phyloP scores from a whole-genome alignment of 768 basidiomycete genomes.

The Coprinopsis marcescibilis region DNA sequence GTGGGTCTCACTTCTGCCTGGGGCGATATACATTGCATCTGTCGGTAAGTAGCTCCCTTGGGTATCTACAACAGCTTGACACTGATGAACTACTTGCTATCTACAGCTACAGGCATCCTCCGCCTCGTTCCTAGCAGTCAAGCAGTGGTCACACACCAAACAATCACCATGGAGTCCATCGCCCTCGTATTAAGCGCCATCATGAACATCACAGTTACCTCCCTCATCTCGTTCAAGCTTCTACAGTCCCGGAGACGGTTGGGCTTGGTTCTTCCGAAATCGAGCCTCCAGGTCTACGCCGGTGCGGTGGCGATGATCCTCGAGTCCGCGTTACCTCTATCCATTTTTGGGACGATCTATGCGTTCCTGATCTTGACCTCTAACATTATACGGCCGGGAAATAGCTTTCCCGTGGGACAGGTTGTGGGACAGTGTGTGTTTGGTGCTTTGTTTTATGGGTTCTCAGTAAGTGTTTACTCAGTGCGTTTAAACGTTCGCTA shows the following conservation, averaged over 20 bases:
- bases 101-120: background rate
- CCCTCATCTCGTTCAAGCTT: slow-evolving; percentile 1
- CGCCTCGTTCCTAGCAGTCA: background rate
- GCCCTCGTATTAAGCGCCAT: background rate
- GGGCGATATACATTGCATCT: background rate
- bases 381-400: too few relatives aligned
- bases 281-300: background rate
- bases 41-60: background rate
- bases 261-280: background rate
- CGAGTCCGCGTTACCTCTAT: slow-evolving; percentile 6
- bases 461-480: too few relatives aligned
- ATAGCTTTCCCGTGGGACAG: too few relatives aligned
- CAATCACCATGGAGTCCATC: background rate
- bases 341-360: background rate
- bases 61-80: background rate
- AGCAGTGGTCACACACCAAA: background rate
- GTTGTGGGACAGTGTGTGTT: too few relatives aligned
- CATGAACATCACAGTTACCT: slow-evolving; percentile 7
- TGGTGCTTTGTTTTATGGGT: too few relatives aligned
- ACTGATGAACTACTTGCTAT: background rate
- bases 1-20: background rate
- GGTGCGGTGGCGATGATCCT: slow-evolving; percentile 4
- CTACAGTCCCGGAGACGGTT: background rate
- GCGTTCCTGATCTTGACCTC: too few relatives aligned
- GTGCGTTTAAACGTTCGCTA: too few relatives aligned